phyloP scores from a whole-genome alignment of 805 yeast genomes.

The Wickerhamomyces strasburgensis region DNA sequence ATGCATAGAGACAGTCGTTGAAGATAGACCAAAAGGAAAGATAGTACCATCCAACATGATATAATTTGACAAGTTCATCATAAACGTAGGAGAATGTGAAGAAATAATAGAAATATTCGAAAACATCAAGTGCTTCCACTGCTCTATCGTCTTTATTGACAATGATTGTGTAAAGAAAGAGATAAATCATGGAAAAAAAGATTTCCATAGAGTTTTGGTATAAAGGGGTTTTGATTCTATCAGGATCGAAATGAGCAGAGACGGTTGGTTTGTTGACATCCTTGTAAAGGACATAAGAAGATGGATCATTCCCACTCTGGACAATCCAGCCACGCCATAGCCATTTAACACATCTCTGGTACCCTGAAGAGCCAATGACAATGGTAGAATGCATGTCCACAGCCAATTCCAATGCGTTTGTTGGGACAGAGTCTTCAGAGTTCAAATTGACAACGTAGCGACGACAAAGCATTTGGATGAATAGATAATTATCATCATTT shows the following conservation, averaged over 20 bases:
- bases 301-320: slow-evolving; percentile 66
- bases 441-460: slow-evolving; percentile 63
- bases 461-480: slow-evolving; percentile 72
- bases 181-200: slow-evolving; percentile 56
- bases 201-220: slow-evolving; percentile 78
- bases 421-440: slow-evolving; percentile 56
- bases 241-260: slow-evolving; percentile 69
- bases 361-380: slow-evolving; percentile 76
- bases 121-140: slow-evolving; percentile 33
- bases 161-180: slow-evolving; percentile 55
- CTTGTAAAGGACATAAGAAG: slow-evolving; percentile 59
- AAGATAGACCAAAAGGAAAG: slow-evolving; percentile 76
- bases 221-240: slow-evolving; percentile 76
- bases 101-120: slow-evolving; percentile 55
- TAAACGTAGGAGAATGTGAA: slow-evolving; percentile 62
- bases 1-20: slow-evolving; percentile 62
- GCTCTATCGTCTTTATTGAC: slow-evolving; percentile 49
- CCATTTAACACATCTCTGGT: slow-evolving; percentile 84
- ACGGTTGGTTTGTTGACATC: slow-evolving; percentile 52
- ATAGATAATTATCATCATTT: slow-evolving; percentile 49
- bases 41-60: slow-evolving; percentile 70
- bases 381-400: slow-evolving; percentile 78
- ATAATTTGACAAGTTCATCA: slow-evolving; percentile 68
- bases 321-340: slow-evolving; percentile 92
- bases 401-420: slow-evolving; percentile 78